Evolutionary conservation across 805 yeast genomes (phyloP), one percentile per base, ranked within the genome.

Genomic region (Zygotorulaspora chibaensis): DNA sequence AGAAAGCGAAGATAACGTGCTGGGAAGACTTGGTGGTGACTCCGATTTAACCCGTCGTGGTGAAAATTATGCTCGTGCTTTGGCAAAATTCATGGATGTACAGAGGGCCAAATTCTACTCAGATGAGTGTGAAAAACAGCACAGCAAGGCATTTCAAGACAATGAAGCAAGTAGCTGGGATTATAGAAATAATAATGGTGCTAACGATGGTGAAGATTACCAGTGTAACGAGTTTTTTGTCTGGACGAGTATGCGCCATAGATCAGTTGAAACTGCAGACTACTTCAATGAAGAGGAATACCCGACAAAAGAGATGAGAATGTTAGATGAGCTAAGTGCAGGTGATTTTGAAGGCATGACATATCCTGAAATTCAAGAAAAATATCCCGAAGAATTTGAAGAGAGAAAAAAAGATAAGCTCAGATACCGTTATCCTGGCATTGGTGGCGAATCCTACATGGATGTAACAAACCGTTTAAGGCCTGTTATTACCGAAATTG

Each of bases 311-410:
- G 88, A 89, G 62, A 84, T 89, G 87, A 74, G 95, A 55, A 86
- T 90, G 93, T 74, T 91, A 53, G 88, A 91, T 65, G 99, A 91
- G 66, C 72, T 91, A 29, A 95, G 96, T 43, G 95, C 96, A 0
- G 99, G 99, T 8, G 79, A 79, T 51, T 87, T 83, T 58, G 98
- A 91, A 56, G 96, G 96, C 2, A 73, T 90, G 83, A 90, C 98
- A 0, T 90, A 93, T 61, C 83, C 81, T 43, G 95, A 91, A 55
- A 90, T 91, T 52, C 86, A 83, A 62, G 69, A 67, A 9, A 69
- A 71, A 50, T 79, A 74, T 57, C 96, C 97, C 0, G 77, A 77
- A 30, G 98, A 91, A 63, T 91, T 83, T 61, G 79, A 76, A 35
- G 77, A 88, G 13, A 76, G 98, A 47, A 67, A 87, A 54, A 71